phyloP scores from a whole-genome alignment of 495 filamentous ascomycete genomes.

The Paragyromitra xinjiangensis region DNA sequence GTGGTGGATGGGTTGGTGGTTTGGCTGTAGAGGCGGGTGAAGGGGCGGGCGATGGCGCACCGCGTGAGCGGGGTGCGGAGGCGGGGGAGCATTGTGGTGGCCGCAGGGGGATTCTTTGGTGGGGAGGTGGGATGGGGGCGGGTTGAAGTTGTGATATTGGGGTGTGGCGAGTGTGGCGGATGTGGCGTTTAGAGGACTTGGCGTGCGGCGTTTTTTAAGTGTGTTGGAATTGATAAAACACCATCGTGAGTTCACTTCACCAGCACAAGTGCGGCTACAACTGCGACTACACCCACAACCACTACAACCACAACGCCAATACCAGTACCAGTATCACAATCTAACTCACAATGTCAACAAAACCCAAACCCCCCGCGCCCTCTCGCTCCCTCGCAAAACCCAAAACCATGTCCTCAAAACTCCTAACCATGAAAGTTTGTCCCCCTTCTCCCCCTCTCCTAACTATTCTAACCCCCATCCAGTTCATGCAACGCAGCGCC shows the following conservation, averaged over 20 bases:
- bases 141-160: not conserved
- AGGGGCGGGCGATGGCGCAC: slow-evolving; percentile 59
- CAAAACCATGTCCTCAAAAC: slow-evolving; percentile 86
- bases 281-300: not conserved
- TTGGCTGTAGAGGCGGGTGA: slow-evolving; percentile 63
- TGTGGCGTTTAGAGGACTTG: not conserved
- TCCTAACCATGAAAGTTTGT: slow-evolving; percentile 87
- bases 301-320: not conserved
- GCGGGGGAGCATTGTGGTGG: slow-evolving; percentile 30
- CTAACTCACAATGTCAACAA: slow-evolving; percentile 57
- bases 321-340: not conserved
- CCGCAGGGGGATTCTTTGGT: slow-evolving; percentile 21
- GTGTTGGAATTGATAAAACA: not conserved
- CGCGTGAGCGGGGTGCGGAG: slow-evolving; percentile 43
- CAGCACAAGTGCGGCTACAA: not conserved
- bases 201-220: not conserved
- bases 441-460: slow-evolving; percentile 18
- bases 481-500: slow-evolving; percentile 96
- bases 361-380: slow-evolving; percentile 59
- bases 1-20: slow-evolving; percentile 67
- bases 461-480: slow-evolving; percentile 13
- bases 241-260: not conserved
- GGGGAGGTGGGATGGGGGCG: slow-evolving; percentile 7
- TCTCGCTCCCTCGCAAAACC: slow-evolving; percentile 60
- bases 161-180: not conserved